phyloP scores from a whole-genome alignment of 2,329 filamentous ascomycete species.

The Colletotrichum acutatum region DNA sequence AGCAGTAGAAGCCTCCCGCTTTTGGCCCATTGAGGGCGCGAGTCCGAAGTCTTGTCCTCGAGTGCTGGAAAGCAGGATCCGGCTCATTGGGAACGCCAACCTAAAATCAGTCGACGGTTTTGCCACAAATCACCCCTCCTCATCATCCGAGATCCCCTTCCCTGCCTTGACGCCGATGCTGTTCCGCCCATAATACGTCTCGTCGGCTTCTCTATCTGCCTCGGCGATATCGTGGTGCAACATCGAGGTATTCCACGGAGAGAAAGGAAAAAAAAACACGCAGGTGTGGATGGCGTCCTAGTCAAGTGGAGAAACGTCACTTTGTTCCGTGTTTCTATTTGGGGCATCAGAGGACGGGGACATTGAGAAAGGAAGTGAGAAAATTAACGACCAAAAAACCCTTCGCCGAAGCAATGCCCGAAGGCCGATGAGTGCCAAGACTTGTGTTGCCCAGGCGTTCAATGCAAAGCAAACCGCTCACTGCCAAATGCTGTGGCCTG shows the following conservation, averaged over 20 bases:
- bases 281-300: neutral
- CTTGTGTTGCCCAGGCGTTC: neutral
- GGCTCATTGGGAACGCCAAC: conserved; percentile 26
- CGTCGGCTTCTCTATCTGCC: neutral
- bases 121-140: neutral
- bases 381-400: neutral
- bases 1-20: neutral
- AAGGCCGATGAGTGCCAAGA: conserved; percentile 22
- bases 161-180: neutral
- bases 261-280: neutral
- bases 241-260: neutral
- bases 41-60: neutral
- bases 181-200: neutral
- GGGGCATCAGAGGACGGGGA: neutral
- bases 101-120: neutral
- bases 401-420: conserved; percentile 20
- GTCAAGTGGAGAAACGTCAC: conserved; percentile 23
- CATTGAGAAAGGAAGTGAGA: neutral
- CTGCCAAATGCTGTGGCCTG: too few relatives aligned
- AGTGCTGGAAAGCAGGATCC: conserved; percentile 1
- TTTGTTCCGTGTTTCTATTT: neutral
- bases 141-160: neutral
- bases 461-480: neutral
- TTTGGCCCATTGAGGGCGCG: neutral
- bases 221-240: neutral